Conservation (phyloP, 768 basidiomycete species). For the Pholiota conissans region DNA sequence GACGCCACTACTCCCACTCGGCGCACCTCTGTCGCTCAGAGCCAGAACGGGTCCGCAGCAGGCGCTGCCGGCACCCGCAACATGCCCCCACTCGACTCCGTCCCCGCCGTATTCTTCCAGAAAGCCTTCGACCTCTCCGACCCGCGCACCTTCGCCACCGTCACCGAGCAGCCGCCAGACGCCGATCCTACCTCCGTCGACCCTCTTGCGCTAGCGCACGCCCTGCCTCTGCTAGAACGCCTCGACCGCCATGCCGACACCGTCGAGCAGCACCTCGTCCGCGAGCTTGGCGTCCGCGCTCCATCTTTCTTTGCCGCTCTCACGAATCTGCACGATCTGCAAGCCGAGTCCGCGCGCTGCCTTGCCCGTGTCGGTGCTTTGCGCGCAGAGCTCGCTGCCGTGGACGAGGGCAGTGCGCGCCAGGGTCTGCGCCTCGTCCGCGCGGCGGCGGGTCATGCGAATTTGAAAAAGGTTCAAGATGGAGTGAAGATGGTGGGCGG, state of each 20-base stretch:
- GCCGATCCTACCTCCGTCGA: conserved; percentile 39
- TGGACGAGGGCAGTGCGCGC: conserved; percentile 76
- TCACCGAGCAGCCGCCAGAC: conserved; percentile 58
- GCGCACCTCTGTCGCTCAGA: conserved; percentile 24
- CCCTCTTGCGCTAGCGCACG: conserved; percentile 62
- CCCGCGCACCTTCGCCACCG: conserved; percentile 71
- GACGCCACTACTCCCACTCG: conserved; percentile 3
- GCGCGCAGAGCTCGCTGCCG: conserved; percentile 67
- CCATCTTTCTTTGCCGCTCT: conserved; percentile 96
- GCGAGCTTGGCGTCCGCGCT: conserved; percentile 88
- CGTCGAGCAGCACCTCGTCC: conserved; percentile 91
- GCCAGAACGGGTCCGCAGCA: conserved; percentile 30
- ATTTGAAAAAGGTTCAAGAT: conserved; percentile 59
- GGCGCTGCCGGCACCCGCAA: conserved; percentile 8
- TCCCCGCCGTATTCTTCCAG: conserved; percentile 84
- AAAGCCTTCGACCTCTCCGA: conserved; percentile 79
- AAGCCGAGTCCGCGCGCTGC: conserved; percentile 84
- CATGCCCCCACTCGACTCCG: conserved; percentile 69
- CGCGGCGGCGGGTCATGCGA: conserved; percentile 59
- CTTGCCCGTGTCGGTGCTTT: conserved; percentile 74
- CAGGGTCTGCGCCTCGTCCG: conserved; percentile 77
- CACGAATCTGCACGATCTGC: conserved; percentile 89
- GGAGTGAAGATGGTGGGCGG: conserved; percentile 64
- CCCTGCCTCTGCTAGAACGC: conserved; percentile 80
- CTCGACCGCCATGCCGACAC: conserved; percentile 92